Evolutionary conservation across 371 early-diverging fungal species (phyloP).

Genomic region (Mucor racemosus): DNA sequence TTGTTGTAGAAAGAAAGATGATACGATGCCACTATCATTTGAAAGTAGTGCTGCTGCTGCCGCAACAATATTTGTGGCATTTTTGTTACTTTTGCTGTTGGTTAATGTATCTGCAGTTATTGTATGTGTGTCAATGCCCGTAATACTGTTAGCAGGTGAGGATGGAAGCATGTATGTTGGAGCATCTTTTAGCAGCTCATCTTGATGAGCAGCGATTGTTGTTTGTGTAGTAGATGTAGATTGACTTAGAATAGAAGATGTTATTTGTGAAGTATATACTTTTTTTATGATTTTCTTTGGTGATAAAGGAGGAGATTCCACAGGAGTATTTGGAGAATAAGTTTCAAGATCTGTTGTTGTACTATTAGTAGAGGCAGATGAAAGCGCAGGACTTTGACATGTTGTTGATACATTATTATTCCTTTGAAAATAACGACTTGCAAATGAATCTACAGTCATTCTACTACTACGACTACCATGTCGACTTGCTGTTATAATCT

Average conservation of each 20-base stretch:
- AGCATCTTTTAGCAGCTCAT: constrained; percentile 4
- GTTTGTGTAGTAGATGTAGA: constrained; percentile 24
- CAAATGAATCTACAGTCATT: constrained; percentile 23
- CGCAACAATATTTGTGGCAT: constrained; percentile 8
- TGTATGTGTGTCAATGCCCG: constrained; percentile 4
- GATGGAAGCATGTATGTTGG: not conserved
- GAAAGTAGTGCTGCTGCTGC: constrained; percentile 20
- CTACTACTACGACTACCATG: constrained; percentile 29
- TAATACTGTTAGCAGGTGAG: constrained; percentile 14
- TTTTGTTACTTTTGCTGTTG: not conserved
- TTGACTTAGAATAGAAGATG: constrained; percentile 23
- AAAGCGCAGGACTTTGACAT: not conserved
- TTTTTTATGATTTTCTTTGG: constrained; percentile 11
- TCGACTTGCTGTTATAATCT: constrained; percentile 27
- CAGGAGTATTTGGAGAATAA: constrained; percentile 20
- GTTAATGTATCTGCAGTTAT: not conserved
- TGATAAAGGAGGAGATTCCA: constrained; percentile 19
- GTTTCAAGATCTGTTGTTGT: constrained; percentile 2
- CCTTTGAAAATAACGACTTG: constrained; percentile 22
- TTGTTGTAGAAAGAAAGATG: constrained; percentile 14
- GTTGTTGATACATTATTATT: not conserved
- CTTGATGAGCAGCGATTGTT: constrained; percentile 13
- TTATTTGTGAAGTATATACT: constrained; percentile 16
- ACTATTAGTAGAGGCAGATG: constrained; percentile 8
- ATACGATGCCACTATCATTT: constrained; percentile 15